Percentiles rank a stretch among this genome's conserved stretches.
phyloP scores from a whole-genome alignment of 192 early-diverging fungal genomes.

The Phlyctochytrium arcticum region DNA sequence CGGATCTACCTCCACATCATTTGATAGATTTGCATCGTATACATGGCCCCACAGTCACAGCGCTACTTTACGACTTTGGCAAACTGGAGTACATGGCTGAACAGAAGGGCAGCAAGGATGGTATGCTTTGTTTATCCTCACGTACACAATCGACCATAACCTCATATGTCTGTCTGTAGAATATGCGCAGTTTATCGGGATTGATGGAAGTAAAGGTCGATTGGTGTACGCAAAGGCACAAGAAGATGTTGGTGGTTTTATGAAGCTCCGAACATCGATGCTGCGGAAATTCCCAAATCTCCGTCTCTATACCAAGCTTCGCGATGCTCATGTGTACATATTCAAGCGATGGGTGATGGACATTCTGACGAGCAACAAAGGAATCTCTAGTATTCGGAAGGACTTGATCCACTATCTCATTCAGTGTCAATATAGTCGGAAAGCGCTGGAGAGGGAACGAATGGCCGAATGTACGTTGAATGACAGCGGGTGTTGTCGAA shows the following conservation, averaged over 20 bases:
- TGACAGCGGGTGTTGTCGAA: not conserved
- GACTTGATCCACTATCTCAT: slow-evolving; percentile 86
- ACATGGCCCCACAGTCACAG: slow-evolving; percentile 72
- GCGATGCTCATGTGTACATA: slow-evolving; percentile 90
- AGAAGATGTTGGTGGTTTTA: slow-evolving; percentile 52
- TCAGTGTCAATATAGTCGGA: slow-evolving; percentile 74
- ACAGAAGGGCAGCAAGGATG: slow-evolving; percentile 36
- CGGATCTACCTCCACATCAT: slow-evolving; percentile 76
- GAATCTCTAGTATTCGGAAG: slow-evolving; percentile 67
- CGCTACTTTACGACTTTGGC: slow-evolving; percentile 76
- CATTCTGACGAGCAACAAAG: slow-evolving; percentile 59
- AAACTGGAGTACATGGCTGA: slow-evolving; percentile 69
- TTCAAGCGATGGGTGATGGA: slow-evolving; percentile 93
- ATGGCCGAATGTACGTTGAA: slow-evolving; percentile 54
- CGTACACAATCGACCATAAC: not conserved
- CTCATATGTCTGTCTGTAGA: slow-evolving; percentile 19
- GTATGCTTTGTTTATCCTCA: slow-evolving; percentile 7
- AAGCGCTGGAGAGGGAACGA: slow-evolving; percentile 61
- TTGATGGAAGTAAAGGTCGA: slow-evolving; percentile 37
- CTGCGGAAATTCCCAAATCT: slow-evolving; percentile 75
- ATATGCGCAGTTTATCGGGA: slow-evolving; percentile 41
- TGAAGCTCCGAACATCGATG: slow-evolving; percentile 56
- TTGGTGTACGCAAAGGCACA: slow-evolving; percentile 37
- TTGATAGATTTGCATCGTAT: slow-evolving; percentile 82
- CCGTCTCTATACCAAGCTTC: slow-evolving; percentile 72